These are phyloP conservation scores for Cenchrus purpureus DNA, from an alignment of 176 grass and related monocot genomes.

Conservation along the genomic window DNA sequence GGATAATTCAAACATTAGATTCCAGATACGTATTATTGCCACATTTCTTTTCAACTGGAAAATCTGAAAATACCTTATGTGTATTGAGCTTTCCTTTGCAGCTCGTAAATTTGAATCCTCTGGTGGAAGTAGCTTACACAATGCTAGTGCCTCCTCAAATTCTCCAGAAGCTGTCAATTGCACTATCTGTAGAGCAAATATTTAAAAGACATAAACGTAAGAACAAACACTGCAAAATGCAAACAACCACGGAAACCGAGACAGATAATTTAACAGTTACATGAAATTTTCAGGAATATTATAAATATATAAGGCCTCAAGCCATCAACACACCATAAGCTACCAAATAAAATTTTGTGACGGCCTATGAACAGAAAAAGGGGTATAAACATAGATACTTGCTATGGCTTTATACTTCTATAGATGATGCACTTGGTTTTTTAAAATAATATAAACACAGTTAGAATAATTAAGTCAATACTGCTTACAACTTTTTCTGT, in stretches of 20 bases:
- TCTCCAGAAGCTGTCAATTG: constrained; percentile 97
- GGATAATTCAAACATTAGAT: constrained; percentile 24
- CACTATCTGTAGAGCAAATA: constrained; percentile 77
- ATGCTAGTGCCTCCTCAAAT: constrained; percentile 94
- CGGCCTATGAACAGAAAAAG: constrained; percentile 1
- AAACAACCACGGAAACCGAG: constrained; percentile 24
- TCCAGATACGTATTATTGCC: constrained; percentile 16
- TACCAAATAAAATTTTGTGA: background rate
- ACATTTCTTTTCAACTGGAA: constrained; percentile 8
- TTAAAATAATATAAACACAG: background rate
- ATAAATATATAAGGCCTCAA: constrained; percentile 16
- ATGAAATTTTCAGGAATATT: background rate
- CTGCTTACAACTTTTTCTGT: background rate
- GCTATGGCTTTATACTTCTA: constrained; percentile 7
- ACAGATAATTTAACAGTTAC: constrained; percentile 8
- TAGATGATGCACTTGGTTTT: constrained; percentile 8
- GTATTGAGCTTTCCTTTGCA: constrained; percentile 97
- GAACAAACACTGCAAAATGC: constrained; percentile 25
- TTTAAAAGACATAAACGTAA: constrained; percentile 15
- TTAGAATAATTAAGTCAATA: constrained; percentile 10
- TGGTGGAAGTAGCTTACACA: constrained; percentile 96
- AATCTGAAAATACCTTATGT: constrained; percentile 73
- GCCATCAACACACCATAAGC: constrained; percentile 16
- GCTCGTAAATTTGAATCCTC: constrained; percentile 96
- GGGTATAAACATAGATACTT: background rate